These are phyloP conservation scores for Cordyceps cicadae DNA, from an alignment of 2,329 filamentous ascomycete genomes.

Conservation along the genomic window DNA sequence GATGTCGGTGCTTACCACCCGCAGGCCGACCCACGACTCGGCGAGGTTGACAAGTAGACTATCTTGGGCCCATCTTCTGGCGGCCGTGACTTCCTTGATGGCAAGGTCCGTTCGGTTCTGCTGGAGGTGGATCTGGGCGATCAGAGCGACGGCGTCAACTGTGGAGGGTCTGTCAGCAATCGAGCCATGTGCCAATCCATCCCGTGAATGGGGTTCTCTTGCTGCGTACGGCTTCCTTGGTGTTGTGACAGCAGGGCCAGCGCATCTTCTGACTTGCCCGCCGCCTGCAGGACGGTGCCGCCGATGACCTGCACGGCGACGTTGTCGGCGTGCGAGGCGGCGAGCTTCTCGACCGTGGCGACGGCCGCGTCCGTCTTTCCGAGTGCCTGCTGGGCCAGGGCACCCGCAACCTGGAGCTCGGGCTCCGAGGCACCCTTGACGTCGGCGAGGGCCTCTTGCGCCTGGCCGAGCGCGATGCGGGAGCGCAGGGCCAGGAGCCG, in stretches of 20 bases:
- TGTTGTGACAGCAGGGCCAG: conserved; percentile 72
- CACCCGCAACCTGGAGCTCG: conserved; percentile 67
- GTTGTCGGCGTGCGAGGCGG: conserved; percentile 61
- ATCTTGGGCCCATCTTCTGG: conserved; percentile 91
- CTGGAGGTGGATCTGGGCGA: conserved; percentile 83
- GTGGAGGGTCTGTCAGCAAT: conserved; percentile 18
- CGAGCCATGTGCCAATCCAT: background rate
- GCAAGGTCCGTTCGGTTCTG: conserved; percentile 90
- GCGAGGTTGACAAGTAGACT: conserved; percentile 87
- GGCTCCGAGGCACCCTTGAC: conserved; percentile 58
- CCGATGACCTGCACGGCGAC: conserved; percentile 70
- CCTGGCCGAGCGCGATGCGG: conserved; percentile 73
- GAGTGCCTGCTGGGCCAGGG: conserved; percentile 59
- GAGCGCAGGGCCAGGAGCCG: conserved; percentile 74
- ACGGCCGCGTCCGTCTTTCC: conserved; percentile 57
- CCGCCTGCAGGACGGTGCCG: conserved; percentile 73
- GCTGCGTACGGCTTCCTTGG: conserved; percentile 68
- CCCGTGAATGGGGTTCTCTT: background rate
- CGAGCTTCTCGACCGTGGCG: conserved; percentile 57
- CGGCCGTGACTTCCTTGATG: conserved; percentile 76
- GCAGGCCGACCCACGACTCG: conserved; percentile 88
- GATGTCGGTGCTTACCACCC: conserved; percentile 51
- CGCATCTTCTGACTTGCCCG: conserved; percentile 78
- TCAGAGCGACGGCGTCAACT: conserved; percentile 74
- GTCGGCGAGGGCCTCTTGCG: conserved; percentile 62